Conservation (phyloP, 495 filamentous ascomycete species). For the Penicillium samsonianum region DNA sequence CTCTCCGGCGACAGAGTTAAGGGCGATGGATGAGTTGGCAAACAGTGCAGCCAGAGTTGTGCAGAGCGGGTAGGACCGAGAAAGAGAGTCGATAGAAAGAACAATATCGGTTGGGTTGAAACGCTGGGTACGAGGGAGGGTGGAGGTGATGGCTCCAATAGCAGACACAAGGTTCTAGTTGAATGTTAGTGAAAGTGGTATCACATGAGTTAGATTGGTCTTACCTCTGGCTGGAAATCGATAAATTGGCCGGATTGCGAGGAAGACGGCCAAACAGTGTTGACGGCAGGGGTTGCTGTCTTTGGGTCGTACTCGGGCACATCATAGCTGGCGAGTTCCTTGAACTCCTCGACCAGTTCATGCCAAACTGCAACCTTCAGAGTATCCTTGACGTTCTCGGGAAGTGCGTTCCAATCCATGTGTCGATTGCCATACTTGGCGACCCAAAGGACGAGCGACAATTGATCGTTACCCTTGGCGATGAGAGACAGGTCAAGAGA, state of each 20-base stretch:
- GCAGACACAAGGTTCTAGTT: slow-evolving; percentile 73
- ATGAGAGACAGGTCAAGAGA: slow-evolving; percentile 77
- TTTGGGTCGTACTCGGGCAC: slow-evolving; percentile 54
- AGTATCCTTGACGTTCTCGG: slow-evolving; percentile 66
- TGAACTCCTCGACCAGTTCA: slow-evolving; percentile 71
- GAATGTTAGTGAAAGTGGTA: slow-evolving; percentile 14
- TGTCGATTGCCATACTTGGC: slow-evolving; percentile 89
- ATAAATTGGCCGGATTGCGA: slow-evolving; percentile 64
- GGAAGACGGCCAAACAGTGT: slow-evolving; percentile 60
- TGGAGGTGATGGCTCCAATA: slow-evolving; percentile 72
- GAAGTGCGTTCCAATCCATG: slow-evolving; percentile 86
- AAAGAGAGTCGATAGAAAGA: slow-evolving; percentile 82
- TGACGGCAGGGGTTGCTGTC: slow-evolving; percentile 54
- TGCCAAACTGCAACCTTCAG: slow-evolving; percentile 85
- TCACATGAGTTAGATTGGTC: slow-evolving; percentile 1
- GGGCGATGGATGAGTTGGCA: slow-evolving; percentile 79
- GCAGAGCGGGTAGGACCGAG: slow-evolving; percentile 73
- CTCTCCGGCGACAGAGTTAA: slow-evolving; percentile 80
- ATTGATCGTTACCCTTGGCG: slow-evolving; percentile 61
- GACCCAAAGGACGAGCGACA: slow-evolving; percentile 87
- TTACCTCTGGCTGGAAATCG: slow-evolving; percentile 68
- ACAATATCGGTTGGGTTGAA: slow-evolving; percentile 76
- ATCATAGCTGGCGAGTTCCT: slow-evolving; percentile 41
- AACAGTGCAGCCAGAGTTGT: slow-evolving; percentile 81
- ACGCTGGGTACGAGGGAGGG: slow-evolving; percentile 71